Base-by-base conservation (phyloP, 441 rosid species). In the Adansonia grandidieri region DNA sequence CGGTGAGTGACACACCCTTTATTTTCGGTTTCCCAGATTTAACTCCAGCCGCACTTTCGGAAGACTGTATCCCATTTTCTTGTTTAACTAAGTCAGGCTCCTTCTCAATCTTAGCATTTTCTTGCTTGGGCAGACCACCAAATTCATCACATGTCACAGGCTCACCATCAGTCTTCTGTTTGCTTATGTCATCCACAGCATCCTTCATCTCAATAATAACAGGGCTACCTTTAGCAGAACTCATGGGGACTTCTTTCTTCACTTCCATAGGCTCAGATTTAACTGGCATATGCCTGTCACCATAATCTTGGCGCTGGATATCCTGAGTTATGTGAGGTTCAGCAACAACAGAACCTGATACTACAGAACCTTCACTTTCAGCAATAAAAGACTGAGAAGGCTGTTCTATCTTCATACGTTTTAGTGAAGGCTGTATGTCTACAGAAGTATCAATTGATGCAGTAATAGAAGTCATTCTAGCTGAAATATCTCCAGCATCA, bases 21-120 rank as follows among this genome's bases (percentile, higher is more conserved):
- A 97, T 89, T 81, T 91, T 95, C 68, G 99, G 94, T 86, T 97
- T 97, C 79, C 95, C 99, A 79, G 99, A 93, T 88, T 91, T 95
- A 44, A 92, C 81, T 74, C 87, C 88, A 78, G 80, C 68, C 37
- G 82, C 83, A 82, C 77, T 85, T 82, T 95, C 97, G 75, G 81
- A 79, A 80, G 91, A 77, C 82, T 86, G 93, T 5, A 82, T 75
- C 58, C 57, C 63, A 80, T 63, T 91, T 80, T 92, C 99, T 85
- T 84, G 90, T 86, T 90, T 91, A 53, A 81, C 76, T 58, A 66
- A 75, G 57, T 89, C 93, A 73, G 79, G 61, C 65, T 91, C 94
- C 85, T 84, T 95, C 89, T 95, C 97, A 80, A 81, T 65, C 84
- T 86, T 89, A 40, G 60, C 40, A 48, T 56, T 86, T 81, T 92